phyloP scores from a whole-genome alignment of 768 basidiomycete species.

The Strobilomyces confusus region DNA sequence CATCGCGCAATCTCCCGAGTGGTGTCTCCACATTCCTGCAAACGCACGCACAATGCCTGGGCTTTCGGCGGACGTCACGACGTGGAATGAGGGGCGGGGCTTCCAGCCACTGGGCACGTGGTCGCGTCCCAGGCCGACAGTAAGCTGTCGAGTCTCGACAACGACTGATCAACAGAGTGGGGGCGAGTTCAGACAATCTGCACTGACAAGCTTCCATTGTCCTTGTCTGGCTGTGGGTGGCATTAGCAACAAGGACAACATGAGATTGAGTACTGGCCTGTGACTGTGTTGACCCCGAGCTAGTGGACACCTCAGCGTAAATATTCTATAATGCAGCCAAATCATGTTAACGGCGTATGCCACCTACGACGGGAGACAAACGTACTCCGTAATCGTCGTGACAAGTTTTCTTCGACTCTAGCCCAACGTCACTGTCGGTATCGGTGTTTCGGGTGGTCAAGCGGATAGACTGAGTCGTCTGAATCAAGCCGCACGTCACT shows the following conservation, averaged over 20 bases:
- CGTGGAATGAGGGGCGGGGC: background rate
- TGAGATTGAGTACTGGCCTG: slow-evolving; percentile 7
- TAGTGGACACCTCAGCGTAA: slow-evolving; percentile 14
- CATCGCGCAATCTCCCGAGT: background rate
- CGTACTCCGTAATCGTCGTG: slow-evolving; percentile 12
- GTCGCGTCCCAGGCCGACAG: background rate
- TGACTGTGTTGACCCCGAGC: slow-evolving; percentile 15
- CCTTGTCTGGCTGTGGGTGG: background rate
- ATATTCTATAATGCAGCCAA: slow-evolving; percentile 4
- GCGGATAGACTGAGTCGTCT: slow-evolving; percentile 19
- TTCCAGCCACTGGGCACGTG: background rate
- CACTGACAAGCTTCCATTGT: slow-evolving; percentile 4
- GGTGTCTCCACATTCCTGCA: background rate
- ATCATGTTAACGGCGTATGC: background rate
- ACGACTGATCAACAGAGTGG: background rate
- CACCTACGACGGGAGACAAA: background rate
- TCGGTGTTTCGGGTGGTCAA: slow-evolving; percentile 3
- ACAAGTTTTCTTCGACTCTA: slow-evolving; percentile 18
- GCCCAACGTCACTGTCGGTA: slow-evolving; percentile 4
- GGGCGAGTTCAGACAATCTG: background rate
- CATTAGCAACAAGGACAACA: background rate
- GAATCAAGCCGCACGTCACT: background rate
- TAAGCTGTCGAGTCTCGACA: background rate
- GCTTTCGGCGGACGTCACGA: background rate
- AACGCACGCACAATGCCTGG: too few relatives aligned